These are phyloP conservation scores for Trichoderma koningiopsis DNA, from an alignment of 2,329 filamentous ascomycete species.

Conservation along the genomic window DNA sequence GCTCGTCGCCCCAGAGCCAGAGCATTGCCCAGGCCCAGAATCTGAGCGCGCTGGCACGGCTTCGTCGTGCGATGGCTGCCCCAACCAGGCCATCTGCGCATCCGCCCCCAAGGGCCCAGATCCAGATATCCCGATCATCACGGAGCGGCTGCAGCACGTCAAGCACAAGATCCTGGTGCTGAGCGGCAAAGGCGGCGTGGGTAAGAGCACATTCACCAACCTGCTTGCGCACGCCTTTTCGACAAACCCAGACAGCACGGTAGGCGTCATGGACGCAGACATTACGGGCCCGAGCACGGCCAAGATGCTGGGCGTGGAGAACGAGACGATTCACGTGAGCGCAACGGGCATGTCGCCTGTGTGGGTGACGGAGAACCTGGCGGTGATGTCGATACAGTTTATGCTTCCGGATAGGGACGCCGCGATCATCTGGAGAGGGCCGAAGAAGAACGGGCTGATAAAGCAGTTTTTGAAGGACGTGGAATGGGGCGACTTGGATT, in stretches of 20 bases:
- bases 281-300: conserved; percentile 96
- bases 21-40: conserved; percentile 93
- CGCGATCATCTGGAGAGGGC: conserved; percentile 94
- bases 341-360: conserved; percentile 90
- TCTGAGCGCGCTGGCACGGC: conserved; percentile 68
- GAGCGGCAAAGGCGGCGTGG: conserved; percentile 93
- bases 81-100: conserved; percentile 94
- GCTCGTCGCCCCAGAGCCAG: conserved; percentile 91
- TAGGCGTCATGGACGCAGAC: conserved; percentile 97
- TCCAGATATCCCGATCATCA: conserved; percentile 88
- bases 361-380: conserved; percentile 91
- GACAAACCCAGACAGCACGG: conserved; percentile 72
- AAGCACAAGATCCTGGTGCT: conserved; percentile 92
- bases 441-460: conserved; percentile 98
- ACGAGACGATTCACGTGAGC: conserved; percentile 90
- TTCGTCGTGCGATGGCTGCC: conserved; percentile 91
- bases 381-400: conserved; percentile 97
- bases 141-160: conserved; percentile 76
- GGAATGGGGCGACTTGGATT: conserved; percentile 94
- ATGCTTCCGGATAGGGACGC: conserved; percentile 94
- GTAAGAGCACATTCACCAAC: conserved; percentile 91
- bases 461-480: conserved; percentile 98
- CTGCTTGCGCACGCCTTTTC: conserved; percentile 90
- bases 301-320: conserved; percentile 98
- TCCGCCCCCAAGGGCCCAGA: conserved; percentile 85